These are phyloP conservation scores for Apiospora arundinis DNA, from an alignment of 2,329 filamentous ascomycete species.

Conservation along the genomic window DNA sequence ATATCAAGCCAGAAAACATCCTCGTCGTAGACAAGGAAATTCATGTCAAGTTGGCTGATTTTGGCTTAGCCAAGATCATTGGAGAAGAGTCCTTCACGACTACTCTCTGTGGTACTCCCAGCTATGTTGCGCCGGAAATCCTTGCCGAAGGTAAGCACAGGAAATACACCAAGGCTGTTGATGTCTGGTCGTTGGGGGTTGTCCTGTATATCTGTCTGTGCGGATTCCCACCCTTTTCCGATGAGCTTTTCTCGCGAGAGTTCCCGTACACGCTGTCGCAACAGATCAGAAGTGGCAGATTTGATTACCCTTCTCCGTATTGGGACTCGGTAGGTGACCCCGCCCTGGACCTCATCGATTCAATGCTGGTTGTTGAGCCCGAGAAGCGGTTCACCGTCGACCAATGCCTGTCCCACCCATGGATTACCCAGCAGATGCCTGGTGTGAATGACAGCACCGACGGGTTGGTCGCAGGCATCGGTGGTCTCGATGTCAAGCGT, in stretches of 20 bases:
- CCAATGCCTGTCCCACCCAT: conserved; percentile 88
- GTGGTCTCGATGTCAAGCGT: conserved; percentile 80
- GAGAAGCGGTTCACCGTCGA: conserved; percentile 86
- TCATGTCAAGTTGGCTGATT: conserved; percentile 91
- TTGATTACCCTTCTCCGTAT: conserved; percentile 95
- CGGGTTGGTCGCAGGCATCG: conserved; percentile 86
- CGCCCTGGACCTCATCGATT: conserved; percentile 91
- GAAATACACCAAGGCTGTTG: conserved; percentile 92
- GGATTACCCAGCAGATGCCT: conserved; percentile 71
- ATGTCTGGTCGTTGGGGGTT: conserved; percentile 93
- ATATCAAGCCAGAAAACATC: conserved; percentile 98
- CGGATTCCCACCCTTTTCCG: conserved; percentile 93
- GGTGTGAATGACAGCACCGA: conserved; percentile 86
- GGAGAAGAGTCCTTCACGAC: conserved; percentile 98
- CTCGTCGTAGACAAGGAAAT: conserved; percentile 84
- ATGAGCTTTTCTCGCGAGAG: conserved; percentile 82
- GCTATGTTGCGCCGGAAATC: conserved; percentile 96
- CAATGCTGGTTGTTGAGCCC: conserved; percentile 90
- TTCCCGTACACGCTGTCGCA: conserved; percentile 88
- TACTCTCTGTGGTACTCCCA: conserved; percentile 94
- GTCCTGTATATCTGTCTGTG: conserved; percentile 96
- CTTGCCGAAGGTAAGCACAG: conserved; percentile 81
- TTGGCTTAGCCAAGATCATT: conserved; percentile 97
- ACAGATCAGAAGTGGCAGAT: conserved; percentile 87
- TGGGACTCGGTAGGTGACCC: conserved; percentile 90